Conservation (phyloP, 768 basidiomycete genomes). For the Naganishia onofrii region DNA sequence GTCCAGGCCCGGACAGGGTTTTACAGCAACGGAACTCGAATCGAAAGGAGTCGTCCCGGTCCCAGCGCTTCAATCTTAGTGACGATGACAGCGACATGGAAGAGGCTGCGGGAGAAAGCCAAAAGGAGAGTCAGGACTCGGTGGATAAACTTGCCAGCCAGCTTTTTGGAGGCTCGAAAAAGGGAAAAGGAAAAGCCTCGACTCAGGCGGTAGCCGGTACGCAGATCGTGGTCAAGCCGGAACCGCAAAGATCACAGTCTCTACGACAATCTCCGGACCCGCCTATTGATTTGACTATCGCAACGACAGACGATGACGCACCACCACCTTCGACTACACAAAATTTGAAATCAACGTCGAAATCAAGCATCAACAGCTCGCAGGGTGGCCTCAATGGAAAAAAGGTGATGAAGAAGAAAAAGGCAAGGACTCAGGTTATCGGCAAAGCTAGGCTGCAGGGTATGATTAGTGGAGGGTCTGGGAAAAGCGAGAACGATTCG, state of each 20-base stretch:
- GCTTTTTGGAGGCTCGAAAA: not conserved
- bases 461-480: conserved; percentile 19
- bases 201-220: not conserved
- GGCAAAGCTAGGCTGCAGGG: not conserved
- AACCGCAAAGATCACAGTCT: not conserved
- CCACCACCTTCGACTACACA: not conserved
- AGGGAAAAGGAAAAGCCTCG: not conserved
- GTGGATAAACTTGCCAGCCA: not conserved
- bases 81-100: conserved; percentile 11
- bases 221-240: not conserved
- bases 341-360: conserved; percentile 5
- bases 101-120: not conserved
- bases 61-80: not conserved
- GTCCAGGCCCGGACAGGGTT: not conserved
- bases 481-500: conserved; percentile 1
- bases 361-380: not conserved
- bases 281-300: not conserved
- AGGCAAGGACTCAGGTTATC: not conserved
- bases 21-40: conserved; percentile 7
- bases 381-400: not conserved
- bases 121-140: not conserved
- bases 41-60: conserved; percentile 5
- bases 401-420: conserved; percentile 8
- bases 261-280: not conserved
- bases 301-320: conserved; percentile 14